Base-by-base conservation (phyloP, 163 green algal species). In the Scenedesmus sp. region DNA sequence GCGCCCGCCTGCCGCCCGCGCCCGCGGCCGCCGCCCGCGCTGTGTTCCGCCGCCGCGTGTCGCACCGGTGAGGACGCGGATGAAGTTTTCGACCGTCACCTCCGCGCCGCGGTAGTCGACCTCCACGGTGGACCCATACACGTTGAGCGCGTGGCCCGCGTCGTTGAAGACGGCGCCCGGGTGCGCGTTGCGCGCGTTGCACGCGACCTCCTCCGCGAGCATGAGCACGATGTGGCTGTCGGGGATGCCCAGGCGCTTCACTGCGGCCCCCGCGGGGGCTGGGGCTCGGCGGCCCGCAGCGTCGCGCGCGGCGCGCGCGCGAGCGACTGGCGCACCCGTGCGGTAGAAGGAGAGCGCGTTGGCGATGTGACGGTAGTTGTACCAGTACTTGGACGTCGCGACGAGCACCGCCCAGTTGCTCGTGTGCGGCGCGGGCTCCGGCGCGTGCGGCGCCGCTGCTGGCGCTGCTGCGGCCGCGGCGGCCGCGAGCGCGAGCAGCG, bases 191-290 rank as follows among this genome's bases (percentile, higher is more conserved):
- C 95, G 85, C 0, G 94, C 69, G 65, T 96, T 95, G 89, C 95
- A 98, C 4, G 96, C 91, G 47, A 94, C 84, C 77, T 97, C 92
- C 63, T 98, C 95, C 9, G 92, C 90, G 5, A 98, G 73, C 94
- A 99, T 98, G 14, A 98, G 79, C 22, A 98, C 89, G 77, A 99
- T 98, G 77, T 93, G 87, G 76, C 83, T 89, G 73, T 99, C 96
- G 20, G 96, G 95, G 17, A 99, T 93, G 24, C 96, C 96, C 60
- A 97, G 80, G 18, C 90, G 83, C 72, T 90, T 92, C 15, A 94
- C 79, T n/a, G n/a, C n/a, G n/a, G n/a, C n/a, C n/a, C n/a, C n/a
- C n/a, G n/a, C n/a, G n/a, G n/a, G n/a, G n/a, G n/a, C n/a, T n/a
- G n/a, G n/a, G n/a, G n/a, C n/a, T n/a, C n/a, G n/a, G n/a, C n/a